Conservation (phyloP, 2,329 filamentous ascomycete genomes). For the Penicillium janthinellum region DNA sequence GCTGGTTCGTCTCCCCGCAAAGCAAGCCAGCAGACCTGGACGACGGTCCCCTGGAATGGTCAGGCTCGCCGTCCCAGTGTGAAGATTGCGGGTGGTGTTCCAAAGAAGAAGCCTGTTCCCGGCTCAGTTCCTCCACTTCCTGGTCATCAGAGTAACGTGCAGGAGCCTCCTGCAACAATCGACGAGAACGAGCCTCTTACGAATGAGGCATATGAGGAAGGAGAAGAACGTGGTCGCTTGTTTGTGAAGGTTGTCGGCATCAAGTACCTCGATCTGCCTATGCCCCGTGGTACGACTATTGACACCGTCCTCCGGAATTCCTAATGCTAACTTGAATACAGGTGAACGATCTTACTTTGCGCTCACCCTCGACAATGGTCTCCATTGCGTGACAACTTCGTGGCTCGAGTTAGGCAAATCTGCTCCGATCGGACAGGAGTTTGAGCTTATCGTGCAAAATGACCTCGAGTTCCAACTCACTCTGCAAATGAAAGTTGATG, state of each 20-base stretch:
- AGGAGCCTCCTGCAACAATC: slow-evolving; percentile 62
- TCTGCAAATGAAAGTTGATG: slow-evolving; percentile 89
- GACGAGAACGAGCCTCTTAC: slow-evolving; percentile 69
- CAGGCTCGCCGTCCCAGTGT: slow-evolving; percentile 70
- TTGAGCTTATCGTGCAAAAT: slow-evolving; percentile 94
- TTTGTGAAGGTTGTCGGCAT: slow-evolving; percentile 99
- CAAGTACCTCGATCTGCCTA: slow-evolving; percentile 83
- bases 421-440: slow-evolving; percentile 95
- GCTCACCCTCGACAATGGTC: slow-evolving; percentile 93
- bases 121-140: slow-evolving; percentile 80
- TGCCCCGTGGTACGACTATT: slow-evolving; percentile 81
- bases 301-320: slow-evolving; percentile 34
- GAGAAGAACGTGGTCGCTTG: slow-evolving; percentile 81
- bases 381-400: slow-evolving; percentile 95
- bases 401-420: slow-evolving; percentile 91
- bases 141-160: slow-evolving; percentile 80
- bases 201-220: slow-evolving; percentile 68
- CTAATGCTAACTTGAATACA: slow-evolving; percentile 43
- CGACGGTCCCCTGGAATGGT: slow-evolving; percentile 94
- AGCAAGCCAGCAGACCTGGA: slow-evolving; percentile 85
- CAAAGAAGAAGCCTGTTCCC: slow-evolving; percentile 61
- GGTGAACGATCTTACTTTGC: slow-evolving; percentile 93
- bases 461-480: slow-evolving; percentile 99
- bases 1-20: slow-evolving; percentile 74
- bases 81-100: slow-evolving; percentile 58